phyloP scores from a whole-genome alignment of 441 rosid genomes.

The Jatropha podagrica region DNA sequence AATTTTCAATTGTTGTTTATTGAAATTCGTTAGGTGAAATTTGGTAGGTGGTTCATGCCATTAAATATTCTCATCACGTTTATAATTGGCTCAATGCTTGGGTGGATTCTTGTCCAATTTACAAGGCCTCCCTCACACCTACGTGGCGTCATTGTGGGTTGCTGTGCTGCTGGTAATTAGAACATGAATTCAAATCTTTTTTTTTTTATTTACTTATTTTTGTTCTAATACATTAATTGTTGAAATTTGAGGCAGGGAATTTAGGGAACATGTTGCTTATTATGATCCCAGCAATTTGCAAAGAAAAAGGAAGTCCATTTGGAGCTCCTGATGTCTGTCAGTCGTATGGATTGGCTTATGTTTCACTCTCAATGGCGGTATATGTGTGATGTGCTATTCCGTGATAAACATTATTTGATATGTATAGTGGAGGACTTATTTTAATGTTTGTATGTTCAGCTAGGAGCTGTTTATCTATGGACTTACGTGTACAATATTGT shows the following conservation, averaged over 20 bases:
- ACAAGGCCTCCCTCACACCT: conserved; percentile 63
- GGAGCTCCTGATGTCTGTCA: conserved; percentile 59
- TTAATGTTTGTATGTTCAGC: conserved; percentile 27
- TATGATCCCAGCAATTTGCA: conserved; percentile 81
- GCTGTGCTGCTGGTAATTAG: conserved; percentile 73
- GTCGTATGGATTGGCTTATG: conserved; percentile 61
- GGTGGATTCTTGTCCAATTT: conserved; percentile 66
- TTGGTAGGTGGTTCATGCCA: conserved; percentile 91
- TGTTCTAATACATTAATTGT: not conserved
- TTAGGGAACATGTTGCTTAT: conserved; percentile 75
- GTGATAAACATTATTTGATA: not conserved
- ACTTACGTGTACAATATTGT: conserved; percentile 78
- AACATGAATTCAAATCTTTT: not conserved
- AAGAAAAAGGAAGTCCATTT: conserved; percentile 81
- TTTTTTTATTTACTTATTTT: too few relatives aligned
- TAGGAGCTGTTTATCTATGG: conserved; percentile 82
- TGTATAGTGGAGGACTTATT: not conserved
- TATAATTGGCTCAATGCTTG: conserved; percentile 65
- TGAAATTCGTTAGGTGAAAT: not conserved
- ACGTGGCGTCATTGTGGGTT: conserved; percentile 70
- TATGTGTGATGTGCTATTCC: not conserved
- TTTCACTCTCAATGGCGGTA: conserved; percentile 91
- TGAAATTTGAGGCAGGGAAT: conserved; percentile 49
- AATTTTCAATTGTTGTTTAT: not conserved
- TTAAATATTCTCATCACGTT: conserved; percentile 69